Evolutionary conservation across 768 basidiomycete species (phyloP), one percentile per base, ranked within the genome.

Genomic region (Polyporus arcularius): DNA sequence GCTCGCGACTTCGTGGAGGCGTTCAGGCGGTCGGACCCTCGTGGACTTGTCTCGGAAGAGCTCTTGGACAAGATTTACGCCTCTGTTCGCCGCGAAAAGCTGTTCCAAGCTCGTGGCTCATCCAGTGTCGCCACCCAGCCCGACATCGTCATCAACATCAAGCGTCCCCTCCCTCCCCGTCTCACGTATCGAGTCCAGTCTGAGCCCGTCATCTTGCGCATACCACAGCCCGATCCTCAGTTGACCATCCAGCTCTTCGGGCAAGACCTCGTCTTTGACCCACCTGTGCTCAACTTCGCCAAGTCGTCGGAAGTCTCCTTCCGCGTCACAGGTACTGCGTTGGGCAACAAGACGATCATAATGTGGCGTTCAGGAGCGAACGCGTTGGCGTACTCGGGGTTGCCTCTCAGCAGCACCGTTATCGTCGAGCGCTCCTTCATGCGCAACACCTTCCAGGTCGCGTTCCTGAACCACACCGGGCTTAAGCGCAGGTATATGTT

Each of bases 361-460:
- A 88, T 98, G 81, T 81, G 88, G 71, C 85, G 94, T 49, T 83
- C 87, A 47, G 95, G 97, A 1, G 79, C 85, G 21, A 94, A 94
- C 72, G 93, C 96, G 2, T 80, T 89, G 47, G 80, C 85, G 57
- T 98, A 98, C 72, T 77, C 86, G 1, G 1, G 90, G 91, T 78
- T 98, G 35, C 90, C 94, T 15, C 78, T 90, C 56, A 93, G 88
- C 71, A 88, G 84, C 66, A 79, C 86, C 5, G 79, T 98, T 67
- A 79, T 83, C 21, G 87, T 96, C 61, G 94, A 96, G 70, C 88
- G 94, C 18, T 88, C 93, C 0, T 98, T 98, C 77, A 98, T 98
- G 96, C 85, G 88, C 60, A 91, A 98, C 71, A 97, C 96, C 0
- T 96, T 98, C 81, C 93, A 97, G 72, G 75, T 98, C 38, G 88